Evolutionary conservation across 2,329 filamentous ascomycete genomes (phyloP).

Genomic region (Aquanectria penicillioides): DNA sequence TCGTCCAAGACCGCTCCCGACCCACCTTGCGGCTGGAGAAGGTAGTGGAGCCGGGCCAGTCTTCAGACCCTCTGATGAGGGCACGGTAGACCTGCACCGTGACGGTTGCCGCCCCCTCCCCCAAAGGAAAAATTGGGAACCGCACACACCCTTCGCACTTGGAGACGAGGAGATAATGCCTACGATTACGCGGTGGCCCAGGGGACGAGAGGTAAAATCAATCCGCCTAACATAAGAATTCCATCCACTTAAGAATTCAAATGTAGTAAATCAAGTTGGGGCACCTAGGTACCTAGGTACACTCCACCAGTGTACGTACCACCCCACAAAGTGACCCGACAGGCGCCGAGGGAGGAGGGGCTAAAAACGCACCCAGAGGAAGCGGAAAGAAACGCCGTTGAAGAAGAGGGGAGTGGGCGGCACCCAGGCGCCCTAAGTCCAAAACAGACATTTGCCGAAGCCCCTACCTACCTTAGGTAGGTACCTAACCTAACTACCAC

Average conservation of each 20-base stretch:
- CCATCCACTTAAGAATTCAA: too few relatives aligned
- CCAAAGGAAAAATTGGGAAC: not conserved
- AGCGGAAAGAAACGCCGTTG: conserved; percentile 3
- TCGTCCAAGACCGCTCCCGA: conserved; percentile 30
- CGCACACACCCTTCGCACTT: not conserved
- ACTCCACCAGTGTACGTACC: not conserved
- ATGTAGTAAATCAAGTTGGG: too few relatives aligned
- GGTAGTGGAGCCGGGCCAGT: conserved; percentile 12
- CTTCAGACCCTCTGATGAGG: conserved; percentile 11
- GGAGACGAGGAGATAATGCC: not conserved
- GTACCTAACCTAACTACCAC: too few relatives aligned
- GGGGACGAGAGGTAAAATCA: too few relatives aligned
- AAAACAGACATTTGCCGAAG: not conserved
- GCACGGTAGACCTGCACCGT: too few relatives aligned
- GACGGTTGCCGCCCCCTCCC: too few relatives aligned
- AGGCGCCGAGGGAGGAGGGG: not conserved
- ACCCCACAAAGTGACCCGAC: not conserved
- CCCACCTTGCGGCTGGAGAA: conserved; percentile 36
- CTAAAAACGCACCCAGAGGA: not conserved
- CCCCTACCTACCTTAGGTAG: not conserved
- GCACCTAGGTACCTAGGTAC: too few relatives aligned
- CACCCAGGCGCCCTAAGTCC: not conserved
- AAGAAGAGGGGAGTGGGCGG: not conserved
- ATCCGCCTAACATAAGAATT: too few relatives aligned
- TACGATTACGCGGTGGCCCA: too few relatives aligned